Conservation (phyloP, 306 rosid species). For the Cicer chorassanicum region DNA sequence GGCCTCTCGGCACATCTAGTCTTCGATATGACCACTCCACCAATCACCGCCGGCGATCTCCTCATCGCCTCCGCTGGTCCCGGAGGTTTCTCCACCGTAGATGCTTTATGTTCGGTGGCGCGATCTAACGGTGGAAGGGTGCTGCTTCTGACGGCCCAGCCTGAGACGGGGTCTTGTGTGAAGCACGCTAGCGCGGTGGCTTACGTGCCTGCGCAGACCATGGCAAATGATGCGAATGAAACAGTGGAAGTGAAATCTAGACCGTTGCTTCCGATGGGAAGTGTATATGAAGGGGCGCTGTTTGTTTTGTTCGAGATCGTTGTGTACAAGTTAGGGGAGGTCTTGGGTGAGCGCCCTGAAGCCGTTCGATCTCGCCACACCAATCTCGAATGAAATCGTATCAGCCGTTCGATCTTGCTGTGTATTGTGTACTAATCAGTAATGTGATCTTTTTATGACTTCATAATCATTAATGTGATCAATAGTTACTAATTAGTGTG, state of each 20-base stretch:
- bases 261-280: constrained; percentile 92
- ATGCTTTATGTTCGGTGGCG: constrained; percentile 72
- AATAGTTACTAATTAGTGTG: too few relatives aligned
- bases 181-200: constrained; percentile 67
- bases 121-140: constrained; percentile 70
- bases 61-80: constrained; percentile 88
- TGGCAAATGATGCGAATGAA: constrained; percentile 72
- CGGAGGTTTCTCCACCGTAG: constrained; percentile 91
- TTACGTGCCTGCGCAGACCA: constrained; percentile 86
- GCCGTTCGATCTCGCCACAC: constrained; percentile 90
- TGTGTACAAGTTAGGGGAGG: constrained; percentile 67
- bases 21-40: constrained; percentile 89
- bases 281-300: constrained; percentile 87
- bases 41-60: constrained; percentile 65
- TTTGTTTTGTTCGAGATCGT: constrained; percentile 95
- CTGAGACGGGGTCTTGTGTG: constrained; percentile 75
- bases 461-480: too few relatives aligned
- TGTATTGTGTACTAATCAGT: background rate
- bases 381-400: constrained; percentile 61
- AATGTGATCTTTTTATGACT: background rate
- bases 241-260: constrained; percentile 47
- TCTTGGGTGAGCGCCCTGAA: constrained; percentile 64
- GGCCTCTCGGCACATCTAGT: constrained; percentile 79
- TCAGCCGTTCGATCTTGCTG: constrained; percentile 20
- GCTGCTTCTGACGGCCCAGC: constrained; percentile 83